Evolutionary conservation across 805 yeast species (phyloP).

Genomic region (Spathaspora girioi): DNA sequence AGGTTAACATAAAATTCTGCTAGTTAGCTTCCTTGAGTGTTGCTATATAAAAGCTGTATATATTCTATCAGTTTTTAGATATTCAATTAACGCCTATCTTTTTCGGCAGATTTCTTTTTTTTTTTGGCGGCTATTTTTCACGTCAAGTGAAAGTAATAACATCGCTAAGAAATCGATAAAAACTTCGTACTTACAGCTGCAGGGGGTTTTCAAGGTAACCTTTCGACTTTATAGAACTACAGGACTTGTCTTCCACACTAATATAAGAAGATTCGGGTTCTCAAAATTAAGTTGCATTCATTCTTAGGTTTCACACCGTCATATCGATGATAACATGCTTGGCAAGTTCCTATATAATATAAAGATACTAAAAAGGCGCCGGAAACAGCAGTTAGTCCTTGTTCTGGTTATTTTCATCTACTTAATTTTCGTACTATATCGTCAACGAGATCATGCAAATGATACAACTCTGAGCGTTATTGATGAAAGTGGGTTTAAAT

Average conservation of each 20-base stretch:
- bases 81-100: not conserved
- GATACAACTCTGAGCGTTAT: not conserved
- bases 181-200: not conserved
- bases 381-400: not conserved
- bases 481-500: not conserved
- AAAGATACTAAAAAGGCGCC: not conserved
- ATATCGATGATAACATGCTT: not conserved
- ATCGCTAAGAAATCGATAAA: too few relatives aligned
- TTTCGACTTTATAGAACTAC: not conserved
- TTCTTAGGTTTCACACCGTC: not conserved
- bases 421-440: not conserved
- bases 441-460: not conserved
- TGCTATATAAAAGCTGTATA: too few relatives aligned
- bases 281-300: not conserved
- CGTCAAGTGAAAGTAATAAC: too few relatives aligned
- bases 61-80: too few relatives aligned
- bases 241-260: not conserved
- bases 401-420: not conserved
- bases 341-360: not conserved
- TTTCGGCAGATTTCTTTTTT: not conserved
- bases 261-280: not conserved
- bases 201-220: not conserved
- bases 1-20: too few relatives aligned
- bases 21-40: too few relatives aligned
- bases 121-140: not conserved